Percentiles rank a stretch among this genome's conserved stretches.
Conservation (phyloP, 176 grass and related monocot genomes). For the Ampelocalamus luodianensis region DNA sequence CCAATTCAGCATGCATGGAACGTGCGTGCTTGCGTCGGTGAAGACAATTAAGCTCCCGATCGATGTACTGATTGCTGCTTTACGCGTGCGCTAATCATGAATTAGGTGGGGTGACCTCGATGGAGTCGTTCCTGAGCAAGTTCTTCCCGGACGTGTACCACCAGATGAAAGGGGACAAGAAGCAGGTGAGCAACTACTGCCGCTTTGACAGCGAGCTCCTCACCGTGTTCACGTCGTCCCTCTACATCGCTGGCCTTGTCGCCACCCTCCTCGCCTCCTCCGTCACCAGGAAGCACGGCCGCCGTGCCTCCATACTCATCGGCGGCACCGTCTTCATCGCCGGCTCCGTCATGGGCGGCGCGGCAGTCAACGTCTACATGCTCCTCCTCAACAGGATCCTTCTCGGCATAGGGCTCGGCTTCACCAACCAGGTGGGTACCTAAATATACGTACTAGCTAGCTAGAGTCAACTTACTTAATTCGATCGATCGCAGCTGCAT, state of each 20-base stretch:
- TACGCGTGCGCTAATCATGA: too few relatives aligned
- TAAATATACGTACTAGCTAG: too few relatives aligned
- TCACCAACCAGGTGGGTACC: slow-evolving; percentile 78
- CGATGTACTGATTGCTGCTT: slow-evolving; percentile 42
- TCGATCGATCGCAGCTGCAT: too few relatives aligned
- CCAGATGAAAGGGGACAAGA: slow-evolving; percentile 56
- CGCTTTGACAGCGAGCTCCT: slow-evolving; percentile 90
- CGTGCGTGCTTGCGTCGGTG: too few relatives aligned
- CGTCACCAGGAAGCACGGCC: slow-evolving; percentile 72
- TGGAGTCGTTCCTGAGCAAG: slow-evolving; percentile 59
- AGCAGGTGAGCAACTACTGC: slow-evolving; percentile 75
- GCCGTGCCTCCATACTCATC: slow-evolving; percentile 78
- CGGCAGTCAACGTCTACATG: slow-evolving; percentile 81
- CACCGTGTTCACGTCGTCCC: slow-evolving; percentile 89
- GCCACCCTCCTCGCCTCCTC: slow-evolving; percentile 75
- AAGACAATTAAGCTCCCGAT: slow-evolving; percentile 42
- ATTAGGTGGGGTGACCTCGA: slow-evolving; percentile 55
- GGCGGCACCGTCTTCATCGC: slow-evolving; percentile 61
- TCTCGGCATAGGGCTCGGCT: slow-evolving; percentile 82
- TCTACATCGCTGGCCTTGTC: slow-evolving; percentile 89
- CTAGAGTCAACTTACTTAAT: too few relatives aligned
- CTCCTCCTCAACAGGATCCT: slow-evolving; percentile 79
- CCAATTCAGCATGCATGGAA: too few relatives aligned
- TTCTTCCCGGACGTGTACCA: slow-evolving; percentile 63
- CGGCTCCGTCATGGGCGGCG: slow-evolving; percentile 66